These are phyloP conservation scores for Tylopilus balloui DNA, from an alignment of 768 basidiomycete genomes.

Conservation along the genomic window DNA sequence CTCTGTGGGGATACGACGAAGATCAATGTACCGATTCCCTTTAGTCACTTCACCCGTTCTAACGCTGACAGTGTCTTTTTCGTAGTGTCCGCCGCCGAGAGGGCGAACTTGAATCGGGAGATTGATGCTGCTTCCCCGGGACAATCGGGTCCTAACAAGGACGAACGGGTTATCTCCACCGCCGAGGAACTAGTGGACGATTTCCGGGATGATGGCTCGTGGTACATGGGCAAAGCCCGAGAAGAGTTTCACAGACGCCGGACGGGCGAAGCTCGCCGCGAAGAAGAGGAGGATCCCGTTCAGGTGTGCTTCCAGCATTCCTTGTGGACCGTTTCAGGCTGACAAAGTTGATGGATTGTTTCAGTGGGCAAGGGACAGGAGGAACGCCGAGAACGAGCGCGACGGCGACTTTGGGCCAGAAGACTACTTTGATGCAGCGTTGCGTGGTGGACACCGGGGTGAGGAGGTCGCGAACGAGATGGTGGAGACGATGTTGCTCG, in stretches of 20 bases:
- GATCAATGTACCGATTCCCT: constrained; percentile 32
- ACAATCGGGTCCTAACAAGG: constrained; percentile 1
- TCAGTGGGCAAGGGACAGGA: constrained; percentile 76
- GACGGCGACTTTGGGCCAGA: constrained; percentile 77
- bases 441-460: constrained; percentile 55
- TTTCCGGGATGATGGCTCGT: constrained; percentile 52
- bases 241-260: constrained; percentile 68
- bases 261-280: constrained; percentile 36
- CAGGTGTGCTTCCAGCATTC: constrained; percentile 43
- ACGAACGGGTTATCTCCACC: constrained; percentile 6
- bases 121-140: constrained; percentile 19
- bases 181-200: constrained; percentile 29
- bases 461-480: constrained; percentile 70
- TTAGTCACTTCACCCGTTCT: no score
- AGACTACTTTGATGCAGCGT: constrained; percentile 71
- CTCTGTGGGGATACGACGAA: constrained; percentile 59
- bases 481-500: constrained; percentile 73
- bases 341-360: constrained; percentile 2
- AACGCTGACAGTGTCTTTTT: constrained; percentile 8
- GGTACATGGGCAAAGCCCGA: constrained; percentile 80
- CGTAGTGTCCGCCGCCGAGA: constrained; percentile 25
- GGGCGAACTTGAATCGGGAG: constrained; percentile 18
- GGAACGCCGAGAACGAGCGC: constrained; percentile 66
- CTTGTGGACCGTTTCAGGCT: not conserved
- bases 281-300: constrained; percentile 68